These are phyloP conservation scores for Dimocarpus longan DNA, from an alignment of 345 rosid species.

Conservation along the genomic window DNA sequence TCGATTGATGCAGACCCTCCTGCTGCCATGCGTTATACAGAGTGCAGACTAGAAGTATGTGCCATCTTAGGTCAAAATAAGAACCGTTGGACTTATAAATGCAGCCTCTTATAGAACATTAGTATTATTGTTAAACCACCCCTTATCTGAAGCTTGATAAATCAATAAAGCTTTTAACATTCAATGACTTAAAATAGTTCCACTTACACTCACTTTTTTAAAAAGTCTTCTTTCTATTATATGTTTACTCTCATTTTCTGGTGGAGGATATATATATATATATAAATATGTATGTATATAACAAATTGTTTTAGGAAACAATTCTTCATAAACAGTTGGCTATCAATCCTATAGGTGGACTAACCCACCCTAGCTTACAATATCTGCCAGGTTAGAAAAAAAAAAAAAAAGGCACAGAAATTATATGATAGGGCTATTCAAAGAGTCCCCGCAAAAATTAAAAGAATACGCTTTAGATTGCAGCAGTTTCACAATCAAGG, in stretches of 20 bases:
- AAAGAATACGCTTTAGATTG: neutral
- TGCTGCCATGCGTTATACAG: conserved; percentile 99
- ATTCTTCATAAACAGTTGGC: neutral
- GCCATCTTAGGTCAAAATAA: conserved; percentile 2
- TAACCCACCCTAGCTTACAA: neutral
- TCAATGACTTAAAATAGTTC: neutral
- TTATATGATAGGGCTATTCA: neutral
- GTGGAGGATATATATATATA: neutral
- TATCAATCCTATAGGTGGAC: neutral
- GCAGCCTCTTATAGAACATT: neutral
- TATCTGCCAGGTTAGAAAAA: neutral
- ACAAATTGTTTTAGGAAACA: neutral
- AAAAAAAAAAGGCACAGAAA: neutral
- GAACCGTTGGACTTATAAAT: neutral
- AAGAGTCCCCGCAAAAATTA: neutral
- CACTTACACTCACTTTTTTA: neutral
- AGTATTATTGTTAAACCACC: neutral
- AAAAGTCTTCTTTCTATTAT: neutral
- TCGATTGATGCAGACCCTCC: conserved; percentile 97
- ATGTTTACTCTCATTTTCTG: neutral
- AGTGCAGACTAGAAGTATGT: conserved; percentile 89
- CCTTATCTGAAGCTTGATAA: neutral
- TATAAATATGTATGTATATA: too few species aligned
- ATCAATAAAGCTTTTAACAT: neutral
- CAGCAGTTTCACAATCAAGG: neutral